Percentiles rank a stretch among this genome's conserved stretches.
Conservation (phyloP, 768 basidiomycete genomes). For the Leccinum aurantiacum region DNA sequence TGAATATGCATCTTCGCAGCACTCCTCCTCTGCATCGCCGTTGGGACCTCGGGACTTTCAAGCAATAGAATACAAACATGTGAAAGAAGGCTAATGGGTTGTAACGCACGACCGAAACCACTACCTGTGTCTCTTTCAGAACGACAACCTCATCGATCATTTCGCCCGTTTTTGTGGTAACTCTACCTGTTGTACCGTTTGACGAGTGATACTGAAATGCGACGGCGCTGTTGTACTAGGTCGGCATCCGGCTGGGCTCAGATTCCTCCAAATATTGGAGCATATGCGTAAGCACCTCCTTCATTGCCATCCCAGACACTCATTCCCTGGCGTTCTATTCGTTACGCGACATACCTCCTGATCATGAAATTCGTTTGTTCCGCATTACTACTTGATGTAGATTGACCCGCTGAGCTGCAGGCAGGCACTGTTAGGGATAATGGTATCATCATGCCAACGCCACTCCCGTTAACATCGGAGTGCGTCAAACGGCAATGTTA, state of each 20-base stretch:
- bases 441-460: conserved; percentile 66
- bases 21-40: no score
- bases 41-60: background rate
- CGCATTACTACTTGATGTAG: background rate
- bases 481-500: conserved; percentile 80
- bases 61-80: background rate
- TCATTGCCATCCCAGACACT: conserved; percentile 88
- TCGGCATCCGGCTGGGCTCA: conserved; percentile 95
- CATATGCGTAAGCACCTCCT: conserved; percentile 91
- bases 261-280: conserved; percentile 93
- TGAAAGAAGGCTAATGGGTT: background rate
- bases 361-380: conserved; percentile 46
- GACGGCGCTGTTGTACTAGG: conserved; percentile 37
- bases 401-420: conserved; percentile 37
- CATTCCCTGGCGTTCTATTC: conserved; percentile 90
- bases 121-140: background rate
- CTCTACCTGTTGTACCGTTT: background rate
- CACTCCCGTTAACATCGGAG: conserved; percentile 91
- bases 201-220: background rate
- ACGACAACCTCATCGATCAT: background rate
- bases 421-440: conserved; percentile 76
- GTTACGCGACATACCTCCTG: conserved; percentile 91
- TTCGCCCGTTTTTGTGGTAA: background rate
- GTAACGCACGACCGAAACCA: background rate
- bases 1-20: no score